Evolutionary conservation across 1,139 yeast species (phyloP).

Genomic region (Yamadazyma buinensis): DNA sequence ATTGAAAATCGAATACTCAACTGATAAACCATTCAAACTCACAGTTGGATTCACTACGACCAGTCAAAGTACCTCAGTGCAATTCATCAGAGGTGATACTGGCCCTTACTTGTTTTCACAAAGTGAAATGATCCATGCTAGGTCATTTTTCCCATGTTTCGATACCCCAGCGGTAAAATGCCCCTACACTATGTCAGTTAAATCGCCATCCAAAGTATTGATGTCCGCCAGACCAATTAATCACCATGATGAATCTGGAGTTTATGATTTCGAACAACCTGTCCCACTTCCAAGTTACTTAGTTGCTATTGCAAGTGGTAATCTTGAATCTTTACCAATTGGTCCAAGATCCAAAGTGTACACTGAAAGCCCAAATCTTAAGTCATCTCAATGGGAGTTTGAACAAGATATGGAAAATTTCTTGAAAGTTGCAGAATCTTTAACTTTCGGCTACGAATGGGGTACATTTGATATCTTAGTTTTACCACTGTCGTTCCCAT

Average conservation of each 20-base stretch:
- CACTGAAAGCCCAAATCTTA: constrained; percentile 24
- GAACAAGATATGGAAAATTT: constrained; percentile 35
- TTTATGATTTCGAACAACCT: constrained; percentile 28
- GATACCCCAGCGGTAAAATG: constrained; percentile 42
- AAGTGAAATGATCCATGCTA: constrained; percentile 42
- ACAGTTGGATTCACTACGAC: constrained; percentile 29
- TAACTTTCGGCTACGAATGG: constrained; percentile 36
- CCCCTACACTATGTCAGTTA: constrained; percentile 26
- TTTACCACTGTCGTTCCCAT: constrained; percentile 33
- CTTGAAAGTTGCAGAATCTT: constrained; percentile 29
- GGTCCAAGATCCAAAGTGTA: constrained; percentile 35
- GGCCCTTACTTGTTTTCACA: constrained; percentile 41
- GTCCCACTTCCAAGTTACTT: constrained; percentile 36
- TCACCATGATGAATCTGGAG: constrained; percentile 2
- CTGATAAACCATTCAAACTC: background rate
- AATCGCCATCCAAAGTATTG: constrained; percentile 29
- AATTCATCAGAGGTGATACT: constrained; percentile 36
- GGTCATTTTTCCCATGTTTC: constrained; percentile 41
- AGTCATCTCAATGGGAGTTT: constrained; percentile 34
- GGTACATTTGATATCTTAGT: constrained; percentile 29
- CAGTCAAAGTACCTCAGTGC: constrained; percentile 35
- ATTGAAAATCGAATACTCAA: constrained; percentile 18
- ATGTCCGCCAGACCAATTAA: constrained; percentile 34
- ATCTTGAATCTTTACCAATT: constrained; percentile 25
- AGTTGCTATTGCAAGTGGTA: constrained; percentile 35